Base-by-base conservation (phyloP, 148 eudicot species). In the Diospyros lotus region DNA sequence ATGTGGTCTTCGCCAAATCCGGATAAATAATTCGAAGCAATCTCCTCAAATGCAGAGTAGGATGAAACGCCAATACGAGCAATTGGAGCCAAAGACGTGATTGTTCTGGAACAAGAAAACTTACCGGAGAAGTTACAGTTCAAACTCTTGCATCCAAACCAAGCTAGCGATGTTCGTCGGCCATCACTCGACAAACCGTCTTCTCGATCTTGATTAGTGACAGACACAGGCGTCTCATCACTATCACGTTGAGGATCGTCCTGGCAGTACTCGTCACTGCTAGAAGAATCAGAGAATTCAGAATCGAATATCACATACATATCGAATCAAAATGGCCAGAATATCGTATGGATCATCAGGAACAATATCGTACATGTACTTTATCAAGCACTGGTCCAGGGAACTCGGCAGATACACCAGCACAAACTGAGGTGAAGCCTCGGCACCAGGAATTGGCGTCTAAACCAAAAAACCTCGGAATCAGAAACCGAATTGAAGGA, bases 31-130 rank as follows among this genome's bases (percentile, higher is more conserved):
- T 58, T 70, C 45, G 86, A 90, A 79, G 79, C 84, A 68, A 90
- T 71, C 51, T 85, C 86, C 74, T 85, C 87, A 75, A 92, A 73
- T 41, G 79, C 54, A 38, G 84, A 78, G 77, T 77, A 84, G 48
- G 92, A 87, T 48, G 86, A 81, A 83, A 65, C 66, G 43, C 91
- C 92, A 69, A 94, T 82, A 66, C 68, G 86, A 73, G 94, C 91
- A 82, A 83, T 77, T 48, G 98, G 96, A 74, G 92, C 87, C 87
- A 94, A 63, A 63, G 97, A 87, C 66, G 88, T 87, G 50, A 94
- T 80, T 65, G 83, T 83, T 84, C 97, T 92, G 51, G 76, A 77
- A 87, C 97, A 94, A 73, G 90, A 87, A 66, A 82, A 80, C 80
- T 80, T 79, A 68, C 80, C 73, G 70, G 88, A 85, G 80, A 73